Evolutionary conservation across 805 yeast genomes (phyloP), one percentile per base, ranked within the genome.

Genomic region (Suhomyces kilbournensis): DNA sequence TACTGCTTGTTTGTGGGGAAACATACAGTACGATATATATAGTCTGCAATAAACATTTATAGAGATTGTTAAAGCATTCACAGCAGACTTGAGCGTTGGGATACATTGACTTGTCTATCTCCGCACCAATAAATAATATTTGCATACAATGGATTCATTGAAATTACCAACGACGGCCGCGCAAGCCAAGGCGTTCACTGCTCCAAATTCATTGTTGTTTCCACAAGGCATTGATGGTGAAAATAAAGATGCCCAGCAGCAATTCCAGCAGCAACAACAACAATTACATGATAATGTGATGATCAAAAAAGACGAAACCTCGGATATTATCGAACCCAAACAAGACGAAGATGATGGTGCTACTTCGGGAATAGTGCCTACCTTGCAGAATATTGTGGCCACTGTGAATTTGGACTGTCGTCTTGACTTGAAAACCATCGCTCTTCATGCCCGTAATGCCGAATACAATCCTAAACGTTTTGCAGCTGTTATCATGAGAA

Each of bases 401-500:
- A 94, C 99, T 0, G 99, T 94, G 54, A 93, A 94, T 67, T 79
- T 94, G 68, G 98, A 94, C 60, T 94, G 99, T 71, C 85, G 98
- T 56, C 77, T 94, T 61, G 99, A 94, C 71, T 81, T 94, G 69
- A 94, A 94, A 67, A 94, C 99, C 17, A 96, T 94, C 67, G 99
- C 99, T 0, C 77, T 94, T 56, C 99, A 94, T 72, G 98, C 98
- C 2, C 90, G 99, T 81, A 94, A 94, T 72, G 99, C 99, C 34
- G 99, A 94, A 70, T 94, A 94, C 74, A 94, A 94, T 65, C 99
- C 99, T 48, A 90, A 88, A 65, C 96, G 99, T 77, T 94, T 94
- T 77, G 99, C 99, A 12, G 99, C 99, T 53, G 99, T 94, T 47
- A 94, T 94, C 62, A 94, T 94, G 99, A 89, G 99, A 80, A 94